These are phyloP conservation scores for Boletus insuetus DNA, from an alignment of 768 basidiomycete genomes.

Conservation along the genomic window DNA sequence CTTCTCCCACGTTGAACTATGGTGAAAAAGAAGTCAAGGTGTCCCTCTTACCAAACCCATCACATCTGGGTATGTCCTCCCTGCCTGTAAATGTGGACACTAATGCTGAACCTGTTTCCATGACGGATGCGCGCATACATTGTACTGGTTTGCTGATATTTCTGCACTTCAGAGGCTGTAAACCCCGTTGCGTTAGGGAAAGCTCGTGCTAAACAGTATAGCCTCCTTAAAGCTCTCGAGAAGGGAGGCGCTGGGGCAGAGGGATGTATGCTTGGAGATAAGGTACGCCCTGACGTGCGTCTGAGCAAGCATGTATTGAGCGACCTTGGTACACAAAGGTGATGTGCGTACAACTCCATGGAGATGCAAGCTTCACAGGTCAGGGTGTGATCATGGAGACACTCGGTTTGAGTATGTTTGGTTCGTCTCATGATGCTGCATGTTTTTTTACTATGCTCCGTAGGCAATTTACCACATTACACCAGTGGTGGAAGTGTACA, in stretches of 20 bases:
- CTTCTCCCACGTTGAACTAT: conserved; percentile 65
- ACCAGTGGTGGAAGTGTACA: conserved; percentile 90
- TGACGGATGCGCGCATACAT: background rate
- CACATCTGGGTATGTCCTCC: conserved; percentile 55
- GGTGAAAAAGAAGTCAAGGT: conserved; percentile 54
- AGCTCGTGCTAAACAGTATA: conserved; percentile 86
- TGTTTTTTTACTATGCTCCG: background rate
- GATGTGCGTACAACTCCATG: conserved; percentile 88
- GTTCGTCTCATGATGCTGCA: background rate
- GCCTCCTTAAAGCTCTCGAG: conserved; percentile 66
- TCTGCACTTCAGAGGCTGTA: conserved; percentile 60
- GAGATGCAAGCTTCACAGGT: conserved; percentile 88
- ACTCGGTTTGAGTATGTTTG: conserved; percentile 68
- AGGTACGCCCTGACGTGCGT: conserved; percentile 12
- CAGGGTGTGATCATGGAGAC: conserved; percentile 91
- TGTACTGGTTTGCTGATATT: background rate
- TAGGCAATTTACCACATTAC: conserved; percentile 86
- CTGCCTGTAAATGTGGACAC: background rate
- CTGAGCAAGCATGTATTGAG: background rate
- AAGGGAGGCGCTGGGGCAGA: conserved; percentile 22
- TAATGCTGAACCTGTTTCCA: background rate
- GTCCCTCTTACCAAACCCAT: conserved; percentile 77
- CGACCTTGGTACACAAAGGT: conserved; percentile 48
- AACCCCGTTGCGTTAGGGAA: conserved; percentile 88
- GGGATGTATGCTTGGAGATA: conserved; percentile 32